Conservation (phyloP, 164 flowering plant genomes). For the Santalum album region DNA sequence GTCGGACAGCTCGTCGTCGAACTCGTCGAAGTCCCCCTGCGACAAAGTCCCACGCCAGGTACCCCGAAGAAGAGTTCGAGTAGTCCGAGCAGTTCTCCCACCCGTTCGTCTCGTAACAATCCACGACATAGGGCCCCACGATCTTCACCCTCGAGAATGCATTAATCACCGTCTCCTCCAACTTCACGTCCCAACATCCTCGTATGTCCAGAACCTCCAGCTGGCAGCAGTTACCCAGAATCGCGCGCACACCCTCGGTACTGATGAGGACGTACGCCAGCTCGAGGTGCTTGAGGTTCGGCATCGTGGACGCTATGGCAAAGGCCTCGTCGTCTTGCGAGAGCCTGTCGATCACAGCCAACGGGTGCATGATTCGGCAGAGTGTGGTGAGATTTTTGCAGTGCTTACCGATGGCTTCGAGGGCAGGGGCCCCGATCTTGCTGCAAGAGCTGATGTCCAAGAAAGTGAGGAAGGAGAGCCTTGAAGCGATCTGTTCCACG, state of each 20-base stretch:
- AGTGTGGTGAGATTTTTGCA: slow-evolving; percentile 43
- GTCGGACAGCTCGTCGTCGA: slow-evolving; percentile 24
- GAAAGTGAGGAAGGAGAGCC: slow-evolving; percentile 35
- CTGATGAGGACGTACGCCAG: slow-evolving; percentile 44
- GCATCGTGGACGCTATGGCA: slow-evolving; percentile 75
- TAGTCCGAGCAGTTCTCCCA: slow-evolving; percentile 34
- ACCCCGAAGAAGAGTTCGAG: slow-evolving; percentile 18
- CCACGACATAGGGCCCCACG: slow-evolving; percentile 30
- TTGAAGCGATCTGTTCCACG: slow-evolving; percentile 43
- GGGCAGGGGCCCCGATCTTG: slow-evolving; percentile 35
- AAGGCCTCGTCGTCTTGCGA: slow-evolving; percentile 61
- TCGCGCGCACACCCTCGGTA: slow-evolving; percentile 19
- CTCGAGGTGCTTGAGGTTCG: slow-evolving; percentile 60
- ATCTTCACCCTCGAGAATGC: slow-evolving; percentile 21
- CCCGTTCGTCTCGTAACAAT: slow-evolving; percentile 19
- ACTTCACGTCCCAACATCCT: slow-evolving; percentile 59
- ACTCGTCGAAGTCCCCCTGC: slow-evolving; percentile 23
- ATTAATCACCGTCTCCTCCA: slow-evolving; percentile 32
- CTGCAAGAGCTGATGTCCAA: slow-evolving; percentile 57
- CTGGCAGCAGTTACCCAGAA: slow-evolving; percentile 22
- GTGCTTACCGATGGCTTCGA: slow-evolving; percentile 54
- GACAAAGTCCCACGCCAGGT: slow-evolving; percentile 38
- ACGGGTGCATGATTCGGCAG: slow-evolving; percentile 58
- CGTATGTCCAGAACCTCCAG: slow-evolving; percentile 58
- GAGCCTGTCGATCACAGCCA: slow-evolving; percentile 24